These are phyloP conservation scores for Colletotrichum australisinense DNA, from an alignment of 2,329 filamentous ascomycete species.

Conservation along the genomic window DNA sequence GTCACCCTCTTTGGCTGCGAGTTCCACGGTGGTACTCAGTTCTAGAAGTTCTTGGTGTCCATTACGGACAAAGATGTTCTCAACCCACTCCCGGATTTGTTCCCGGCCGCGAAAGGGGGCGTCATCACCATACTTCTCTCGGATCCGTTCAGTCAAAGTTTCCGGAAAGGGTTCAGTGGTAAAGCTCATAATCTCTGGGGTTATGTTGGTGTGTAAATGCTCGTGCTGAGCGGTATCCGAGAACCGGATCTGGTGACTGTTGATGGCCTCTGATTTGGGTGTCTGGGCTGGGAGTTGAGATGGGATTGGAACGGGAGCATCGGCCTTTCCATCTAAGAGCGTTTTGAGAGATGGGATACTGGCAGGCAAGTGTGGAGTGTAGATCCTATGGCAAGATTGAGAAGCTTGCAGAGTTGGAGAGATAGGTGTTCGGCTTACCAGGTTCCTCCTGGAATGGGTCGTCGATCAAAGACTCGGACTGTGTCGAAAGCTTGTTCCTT, in stretches of 20 bases:
- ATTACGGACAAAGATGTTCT: conserved; percentile 48
- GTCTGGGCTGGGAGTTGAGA: conserved; percentile 53
- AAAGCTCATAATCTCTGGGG: conserved; percentile 65
- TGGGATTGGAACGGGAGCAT: conserved; percentile 55
- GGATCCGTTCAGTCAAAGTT: conserved; percentile 53
- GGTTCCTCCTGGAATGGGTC: conserved; percentile 64
- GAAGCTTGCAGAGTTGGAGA: background rate
- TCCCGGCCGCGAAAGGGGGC: conserved; percentile 68
- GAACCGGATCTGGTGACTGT: conserved; percentile 55
- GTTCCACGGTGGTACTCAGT: conserved; percentile 68
- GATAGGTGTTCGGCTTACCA: conserved; percentile 54
- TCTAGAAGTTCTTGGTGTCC: conserved; percentile 50
- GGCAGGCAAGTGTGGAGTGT: conserved; percentile 47
- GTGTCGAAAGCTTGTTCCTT: conserved; percentile 66
- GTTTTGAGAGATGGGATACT: conserved; percentile 42
- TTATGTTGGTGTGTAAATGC: conserved; percentile 69
- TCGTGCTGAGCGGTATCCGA: conserved; percentile 66
- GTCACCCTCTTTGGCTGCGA: conserved; percentile 55
- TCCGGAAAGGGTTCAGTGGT: conserved; percentile 61
- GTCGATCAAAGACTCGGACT: conserved; percentile 69
- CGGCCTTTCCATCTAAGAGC: conserved; percentile 56
- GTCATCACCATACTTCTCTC: conserved; percentile 60
- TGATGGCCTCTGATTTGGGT: conserved; percentile 46
- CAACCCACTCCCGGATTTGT: conserved; percentile 64
- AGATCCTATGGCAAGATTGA: conserved; percentile 39